Conservation (phyloP, 2,329 filamentous ascomycete species). For the Scedosporium aurantiacum region DNA sequence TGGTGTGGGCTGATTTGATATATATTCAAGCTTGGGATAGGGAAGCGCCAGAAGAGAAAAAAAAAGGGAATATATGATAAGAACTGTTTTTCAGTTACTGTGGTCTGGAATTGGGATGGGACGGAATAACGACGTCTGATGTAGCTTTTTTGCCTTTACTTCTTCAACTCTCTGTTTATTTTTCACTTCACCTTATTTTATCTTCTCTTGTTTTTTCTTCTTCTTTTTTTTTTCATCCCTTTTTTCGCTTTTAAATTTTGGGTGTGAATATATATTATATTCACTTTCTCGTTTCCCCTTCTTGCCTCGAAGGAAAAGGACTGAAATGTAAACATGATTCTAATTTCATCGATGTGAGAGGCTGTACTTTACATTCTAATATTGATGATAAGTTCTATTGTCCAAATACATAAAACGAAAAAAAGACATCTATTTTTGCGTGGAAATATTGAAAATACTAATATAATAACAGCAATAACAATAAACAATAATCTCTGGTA, state of each 20-base stretch:
- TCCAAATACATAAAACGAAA: not conserved
- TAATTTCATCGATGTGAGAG: too few species aligned
- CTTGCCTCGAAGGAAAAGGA: not conserved
- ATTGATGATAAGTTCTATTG: too few species aligned
- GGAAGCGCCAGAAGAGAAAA: not conserved
- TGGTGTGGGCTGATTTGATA: not conserved
- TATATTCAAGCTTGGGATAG: not conserved
- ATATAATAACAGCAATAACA: not conserved
- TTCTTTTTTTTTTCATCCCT: not conserved
- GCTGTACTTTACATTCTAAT: too few species aligned
- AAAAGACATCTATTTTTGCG: too few species aligned
- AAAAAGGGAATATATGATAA: not conserved
- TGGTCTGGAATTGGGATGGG: not conserved
- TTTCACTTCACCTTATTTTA: not conserved
- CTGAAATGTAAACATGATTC: too few species aligned
- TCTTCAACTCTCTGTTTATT: not conserved
- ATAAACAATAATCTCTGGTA: not conserved
- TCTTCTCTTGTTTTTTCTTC: too few species aligned
- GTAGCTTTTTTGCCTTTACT: not conserved
- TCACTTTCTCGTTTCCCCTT: too few species aligned
- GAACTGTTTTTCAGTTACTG: not conserved
- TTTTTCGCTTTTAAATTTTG: too few species aligned
- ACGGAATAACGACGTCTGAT: not conserved
- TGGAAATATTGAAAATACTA: too few species aligned
- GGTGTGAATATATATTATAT: too few species aligned